A percentile compares a stretch with the other conserved stretches of the same genome.
phyloP scores from a whole-genome alignment of 306 rosid species.

The Bauhinia variegata region DNA sequence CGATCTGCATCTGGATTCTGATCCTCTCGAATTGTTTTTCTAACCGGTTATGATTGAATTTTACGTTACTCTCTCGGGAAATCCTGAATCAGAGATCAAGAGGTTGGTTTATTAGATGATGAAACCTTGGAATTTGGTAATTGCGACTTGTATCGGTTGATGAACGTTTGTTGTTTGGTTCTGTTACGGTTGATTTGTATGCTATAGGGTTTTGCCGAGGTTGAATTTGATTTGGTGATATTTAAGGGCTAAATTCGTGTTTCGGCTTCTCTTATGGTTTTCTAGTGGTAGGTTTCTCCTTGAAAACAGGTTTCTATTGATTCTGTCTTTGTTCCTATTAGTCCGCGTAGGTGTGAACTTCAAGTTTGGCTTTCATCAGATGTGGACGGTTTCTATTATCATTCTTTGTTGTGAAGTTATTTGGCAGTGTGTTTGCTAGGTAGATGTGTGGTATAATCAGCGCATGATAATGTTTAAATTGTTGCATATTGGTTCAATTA shows the following conservation, averaged over 20 bases:
- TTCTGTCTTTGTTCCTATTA: neutral
- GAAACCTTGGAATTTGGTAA: neutral
- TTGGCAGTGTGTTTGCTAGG: neutral
- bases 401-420: neutral
- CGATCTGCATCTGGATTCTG: constrained; percentile 13
- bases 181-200: constrained; percentile 1
- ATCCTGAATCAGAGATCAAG: neutral
- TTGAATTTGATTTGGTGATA: constrained; percentile 24
- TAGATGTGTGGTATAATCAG: neutral
- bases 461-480: too few species aligned
- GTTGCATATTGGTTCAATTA: too few species aligned
- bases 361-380: neutral
- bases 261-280: neutral
- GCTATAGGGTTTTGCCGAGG: neutral
- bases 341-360: neutral
- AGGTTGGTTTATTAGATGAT: neutral
- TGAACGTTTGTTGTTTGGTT: neutral
- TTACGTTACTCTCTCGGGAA: neutral
- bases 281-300: constrained; percentile 20
- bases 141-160: neutral
- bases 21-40: constrained; percentile 16
- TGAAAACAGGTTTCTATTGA: too few species aligned
- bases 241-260: constrained; percentile 1
- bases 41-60: constrained; percentile 3
- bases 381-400: neutral